These are phyloP conservation scores for Ogataea angusta DNA, from an alignment of 805 yeast genomes.

Conservation along the genomic window DNA sequence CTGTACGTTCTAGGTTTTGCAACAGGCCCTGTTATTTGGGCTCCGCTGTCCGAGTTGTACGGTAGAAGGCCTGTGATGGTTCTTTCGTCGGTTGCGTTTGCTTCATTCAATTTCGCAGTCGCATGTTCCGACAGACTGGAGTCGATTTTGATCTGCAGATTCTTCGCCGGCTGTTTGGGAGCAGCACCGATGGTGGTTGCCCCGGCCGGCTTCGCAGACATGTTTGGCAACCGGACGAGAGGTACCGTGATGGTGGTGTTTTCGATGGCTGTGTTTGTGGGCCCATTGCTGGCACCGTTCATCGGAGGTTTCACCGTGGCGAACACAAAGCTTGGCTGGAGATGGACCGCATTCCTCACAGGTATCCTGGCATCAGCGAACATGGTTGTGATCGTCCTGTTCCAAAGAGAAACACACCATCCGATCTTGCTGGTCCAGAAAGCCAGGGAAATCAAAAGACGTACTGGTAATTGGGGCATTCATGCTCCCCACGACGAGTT, in stretches of 20 bases:
- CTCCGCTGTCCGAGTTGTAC: constrained; percentile 76
- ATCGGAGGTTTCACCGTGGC: constrained; percentile 65
- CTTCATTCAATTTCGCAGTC: constrained; percentile 63
- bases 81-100: constrained; percentile 53
- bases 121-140: constrained; percentile 80
- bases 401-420: constrained; percentile 67
- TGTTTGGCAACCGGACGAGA: constrained; percentile 61
- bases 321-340: constrained; percentile 63
- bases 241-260: constrained; percentile 76
- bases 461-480: constrained; percentile 80
- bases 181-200: constrained; percentile 84
- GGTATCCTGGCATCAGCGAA: constrained; percentile 54
- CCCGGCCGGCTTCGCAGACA: constrained; percentile 84
- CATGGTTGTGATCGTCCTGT: constrained; percentile 37
- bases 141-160: constrained; percentile 72
- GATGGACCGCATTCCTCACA: constrained; percentile 75
- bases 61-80: constrained; percentile 67
- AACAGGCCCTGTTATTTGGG: constrained; percentile 88
- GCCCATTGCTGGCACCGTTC: constrained; percentile 83
- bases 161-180: constrained; percentile 77
- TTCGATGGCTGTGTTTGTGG: constrained; percentile 68
- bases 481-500: constrained; percentile 73
- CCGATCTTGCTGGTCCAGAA: constrained; percentile 61
- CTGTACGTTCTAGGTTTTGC: constrained; percentile 92
- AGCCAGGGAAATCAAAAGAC: constrained; percentile 58